These are phyloP conservation scores for Hemileccinum rubropunctum DNA, from an alignment of 768 basidiomycete genomes.

Conservation along the genomic window DNA sequence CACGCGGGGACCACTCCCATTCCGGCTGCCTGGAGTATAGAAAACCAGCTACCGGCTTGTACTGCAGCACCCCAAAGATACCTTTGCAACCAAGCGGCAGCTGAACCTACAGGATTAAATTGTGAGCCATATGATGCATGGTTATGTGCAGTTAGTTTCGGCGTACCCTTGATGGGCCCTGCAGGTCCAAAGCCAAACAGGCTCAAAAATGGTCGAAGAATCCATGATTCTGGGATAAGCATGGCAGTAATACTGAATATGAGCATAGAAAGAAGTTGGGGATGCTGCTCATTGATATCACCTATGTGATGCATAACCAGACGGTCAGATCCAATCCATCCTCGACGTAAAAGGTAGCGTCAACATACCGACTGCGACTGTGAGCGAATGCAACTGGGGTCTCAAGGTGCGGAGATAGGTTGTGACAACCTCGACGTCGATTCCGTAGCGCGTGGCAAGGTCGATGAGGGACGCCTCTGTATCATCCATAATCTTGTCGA, in stretches of 20 bases:
- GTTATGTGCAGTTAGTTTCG: too few relatives aligned
- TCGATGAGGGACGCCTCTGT: not conserved
- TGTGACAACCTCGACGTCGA: conserved; percentile 3
- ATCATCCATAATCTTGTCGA: conserved; percentile 7
- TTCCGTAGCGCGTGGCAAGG: conserved; percentile 1
- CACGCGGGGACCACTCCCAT: conserved; percentile 7
- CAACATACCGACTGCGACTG: conserved; percentile 10
- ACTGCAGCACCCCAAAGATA: conserved; percentile 6
- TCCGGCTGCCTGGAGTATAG: conserved; percentile 15
- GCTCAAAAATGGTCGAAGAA: conserved; percentile 11
- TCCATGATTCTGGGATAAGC: conserved; percentile 16
- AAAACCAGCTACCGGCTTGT: conserved; percentile 8
- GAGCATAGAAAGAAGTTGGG: conserved; percentile 2
- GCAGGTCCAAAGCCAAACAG: conserved; percentile 16
- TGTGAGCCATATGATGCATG: not conserved
- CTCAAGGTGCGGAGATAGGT: conserved; percentile 4
- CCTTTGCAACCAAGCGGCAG: conserved; percentile 12
- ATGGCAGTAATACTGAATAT: not conserved
- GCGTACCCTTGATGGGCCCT: conserved; percentile 13
- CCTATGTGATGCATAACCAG: not conserved
- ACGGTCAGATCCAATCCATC: too few relatives aligned
- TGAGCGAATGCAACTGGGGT: conserved; percentile 6
- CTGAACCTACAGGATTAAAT: conserved; percentile 5
- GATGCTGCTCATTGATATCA: conserved; percentile 13
- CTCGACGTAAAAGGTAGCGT: not conserved